phyloP scores from a whole-genome alignment of 1,284 basidiomycete genomes.

The Meripilus lineatus region DNA sequence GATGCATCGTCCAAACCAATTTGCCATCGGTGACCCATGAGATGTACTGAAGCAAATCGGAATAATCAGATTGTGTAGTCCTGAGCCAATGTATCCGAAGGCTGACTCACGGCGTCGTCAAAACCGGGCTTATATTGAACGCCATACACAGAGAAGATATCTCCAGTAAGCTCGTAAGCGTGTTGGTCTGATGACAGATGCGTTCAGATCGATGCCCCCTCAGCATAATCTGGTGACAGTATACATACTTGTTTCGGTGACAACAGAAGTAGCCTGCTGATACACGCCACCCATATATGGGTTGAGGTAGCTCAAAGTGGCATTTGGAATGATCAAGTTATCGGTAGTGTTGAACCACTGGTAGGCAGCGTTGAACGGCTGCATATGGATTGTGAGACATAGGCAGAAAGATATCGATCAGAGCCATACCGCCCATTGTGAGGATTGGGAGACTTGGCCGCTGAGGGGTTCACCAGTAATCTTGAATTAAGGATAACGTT shows the following conservation, averaged over 20 bases:
- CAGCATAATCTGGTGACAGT: conserved; percentile 28
- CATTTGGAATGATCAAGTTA: conserved; percentile 41
- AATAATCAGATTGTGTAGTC: background rate
- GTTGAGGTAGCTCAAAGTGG: conserved; percentile 42
- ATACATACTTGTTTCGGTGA: conserved; percentile 23
- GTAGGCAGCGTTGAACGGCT: conserved; percentile 45
- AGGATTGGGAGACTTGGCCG: conserved; percentile 43
- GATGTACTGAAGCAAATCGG: conserved; percentile 63
- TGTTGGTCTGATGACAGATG: conserved; percentile 47
- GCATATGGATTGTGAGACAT: conserved; percentile 7
- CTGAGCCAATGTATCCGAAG: background rate
- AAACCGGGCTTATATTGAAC: conserved; percentile 28
- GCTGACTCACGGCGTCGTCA: conserved; percentile 15
- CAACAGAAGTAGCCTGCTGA: conserved; percentile 43
- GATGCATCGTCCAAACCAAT: conserved; percentile 72
- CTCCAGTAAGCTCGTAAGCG: conserved; percentile 22
- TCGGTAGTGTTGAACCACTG: conserved; percentile 37
- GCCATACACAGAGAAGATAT: conserved; percentile 20
- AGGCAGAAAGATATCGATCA: background rate
- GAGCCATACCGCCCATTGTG: conserved; percentile 36
- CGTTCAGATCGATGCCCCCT: conserved; percentile 33
- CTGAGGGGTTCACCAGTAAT: conserved; percentile 14
- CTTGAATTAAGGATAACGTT: conserved; percentile 2
- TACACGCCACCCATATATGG: conserved; percentile 47
- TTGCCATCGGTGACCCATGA: conserved; percentile 69